Evolutionary conservation across 768 basidiomycete species (phyloP), one percentile per base, ranked within the genome.

Genomic region (Russula virescens): DNA sequence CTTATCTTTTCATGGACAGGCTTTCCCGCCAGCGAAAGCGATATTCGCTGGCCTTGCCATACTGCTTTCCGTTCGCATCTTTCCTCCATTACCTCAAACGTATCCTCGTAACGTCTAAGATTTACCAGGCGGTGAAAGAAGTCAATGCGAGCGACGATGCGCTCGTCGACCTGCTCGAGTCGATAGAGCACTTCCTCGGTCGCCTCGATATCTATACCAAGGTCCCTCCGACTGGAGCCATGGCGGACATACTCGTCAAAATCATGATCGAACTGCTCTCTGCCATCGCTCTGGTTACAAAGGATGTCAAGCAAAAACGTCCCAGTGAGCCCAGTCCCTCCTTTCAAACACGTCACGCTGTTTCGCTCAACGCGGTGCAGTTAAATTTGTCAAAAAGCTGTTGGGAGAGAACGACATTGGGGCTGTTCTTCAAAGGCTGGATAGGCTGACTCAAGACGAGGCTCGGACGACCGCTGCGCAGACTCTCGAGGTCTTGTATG

Each of bases 391-490:
- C 18, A 53, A 47, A 35, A 47, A 34, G 43, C 19, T 60, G 14
- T 42, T 54, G 8, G 59, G 52, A 47, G 52, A 60, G 14, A 45
- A 23, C 16, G 43, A 46, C 3, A 34, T 54, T 2, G 43, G 23
- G 14, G 45, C 4, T 0, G 59, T 21, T 5, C 59, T 60, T 19
- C 59, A 42, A 13, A 60, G 45, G 52, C 25, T 60, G 23, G 52
- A 60, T 21, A 45, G 45, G 23, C 52, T 60, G 23, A 60, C 59
- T 2, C 51, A 42, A 19, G 52, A 60, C n/a, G 59, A 60, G 10
- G 43, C 43, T 21, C 51, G 52, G 23, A 38, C 50, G 34, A 47
- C 45, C 2, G 45, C 23, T 3, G 51, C 59, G 18, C 52, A 60
- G 45, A 60, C 43, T 2, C 45, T 53, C 3, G 42, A 52, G 18